Evolutionary conservation across 306 rosid genomes (phyloP), one percentile per base, ranked within the genome.

Genomic region (Cicer arietinum): DNA sequence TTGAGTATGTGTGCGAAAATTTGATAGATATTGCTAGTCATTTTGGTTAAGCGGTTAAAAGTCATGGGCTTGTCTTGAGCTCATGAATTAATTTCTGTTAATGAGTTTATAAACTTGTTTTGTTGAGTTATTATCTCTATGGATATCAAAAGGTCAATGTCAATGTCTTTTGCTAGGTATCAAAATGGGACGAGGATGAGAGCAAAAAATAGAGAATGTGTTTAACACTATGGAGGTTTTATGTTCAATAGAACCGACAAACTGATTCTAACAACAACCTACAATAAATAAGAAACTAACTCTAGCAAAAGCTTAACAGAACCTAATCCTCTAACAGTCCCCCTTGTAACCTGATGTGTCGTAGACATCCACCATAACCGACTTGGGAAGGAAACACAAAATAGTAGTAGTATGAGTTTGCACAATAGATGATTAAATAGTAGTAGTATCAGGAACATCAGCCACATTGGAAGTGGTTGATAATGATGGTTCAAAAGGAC

Each of bases 401-500:
- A 53, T 51, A 51, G 57, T 51, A 51, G 20, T 51, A 51, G 20
- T 51, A 6, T 14, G 57, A 51, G 60, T 54, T 54, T 6, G 35
- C 8, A 5, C 63, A 35, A 10, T 35, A 60, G 67, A 60, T 60
- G 9, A 59, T 10, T 4, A 30, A 59, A 59, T 37, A 11, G 7
- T 61, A 39, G 22, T 30, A 30, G 35, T 30, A 84, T 87, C 86
- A 2, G 83, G 68, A 65, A 69, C 84, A 77, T 82, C 90, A 69
- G 85, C 77, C 43, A 41, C 84, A 82, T 84, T 82, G 80, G 86
- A 80, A 72, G 78, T 46, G 54, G 78, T 70, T 52, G 86, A 82
- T 13, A 84, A 58, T 47, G 90, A 53, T 18, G 90, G 86, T 35
- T 84, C 90, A 14, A 82, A 82, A 64, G 88, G 90, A 84, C 88